These are phyloP conservation scores for Sphenostylis stenocarpa DNA, from an alignment of 306 rosid species.

Conservation along the genomic window DNA sequence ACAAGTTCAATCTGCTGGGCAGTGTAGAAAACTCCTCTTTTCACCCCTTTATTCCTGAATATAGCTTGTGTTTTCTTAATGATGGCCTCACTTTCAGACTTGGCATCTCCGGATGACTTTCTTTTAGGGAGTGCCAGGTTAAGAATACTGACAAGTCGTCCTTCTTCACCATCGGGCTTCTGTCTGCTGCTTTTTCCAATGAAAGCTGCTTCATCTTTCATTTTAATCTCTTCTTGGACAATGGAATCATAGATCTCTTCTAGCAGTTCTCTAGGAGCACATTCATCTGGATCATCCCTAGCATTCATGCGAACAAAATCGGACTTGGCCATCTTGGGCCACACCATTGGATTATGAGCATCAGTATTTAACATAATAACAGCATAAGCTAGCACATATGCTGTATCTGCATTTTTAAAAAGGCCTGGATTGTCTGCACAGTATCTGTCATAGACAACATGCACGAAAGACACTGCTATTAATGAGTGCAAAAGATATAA, in stretches of 20 bases:
- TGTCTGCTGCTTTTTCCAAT: constrained; percentile 67
- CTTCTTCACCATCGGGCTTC: constrained; percentile 84
- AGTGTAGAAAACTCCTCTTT: constrained; percentile 89
- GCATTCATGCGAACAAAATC: constrained; percentile 94
- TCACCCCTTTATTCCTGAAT: constrained; percentile 77
- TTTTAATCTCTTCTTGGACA: constrained; percentile 86
- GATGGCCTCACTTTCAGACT: constrained; percentile 90
- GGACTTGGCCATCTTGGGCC: constrained; percentile 98
- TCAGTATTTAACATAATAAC: constrained; percentile 96
- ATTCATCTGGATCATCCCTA: constrained; percentile 79
- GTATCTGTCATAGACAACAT: constrained; percentile 66
- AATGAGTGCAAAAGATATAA: constrained; percentile 31
- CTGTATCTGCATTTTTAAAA: constrained; percentile 96
- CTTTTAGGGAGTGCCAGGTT: constrained; percentile 94
- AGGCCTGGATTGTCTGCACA: constrained; percentile 98
- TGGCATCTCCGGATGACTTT: constrained; percentile 63
- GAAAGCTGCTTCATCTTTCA: constrained; percentile 75
- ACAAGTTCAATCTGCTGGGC: constrained; percentile 96
- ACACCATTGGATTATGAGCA: constrained; percentile 99
- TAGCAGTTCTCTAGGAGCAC: constrained; percentile 87
- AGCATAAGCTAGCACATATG: constrained; percentile 97
- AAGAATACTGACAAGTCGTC: constrained; percentile 88
- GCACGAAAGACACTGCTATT: constrained; percentile 34
- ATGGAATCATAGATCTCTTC: constrained; percentile 94
- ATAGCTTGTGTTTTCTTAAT: constrained; percentile 91